Evolutionary conservation across 176 grass and related monocot species (phyloP), one percentile per base, ranked within the genome.

Genomic region (Musa itinerans): DNA sequence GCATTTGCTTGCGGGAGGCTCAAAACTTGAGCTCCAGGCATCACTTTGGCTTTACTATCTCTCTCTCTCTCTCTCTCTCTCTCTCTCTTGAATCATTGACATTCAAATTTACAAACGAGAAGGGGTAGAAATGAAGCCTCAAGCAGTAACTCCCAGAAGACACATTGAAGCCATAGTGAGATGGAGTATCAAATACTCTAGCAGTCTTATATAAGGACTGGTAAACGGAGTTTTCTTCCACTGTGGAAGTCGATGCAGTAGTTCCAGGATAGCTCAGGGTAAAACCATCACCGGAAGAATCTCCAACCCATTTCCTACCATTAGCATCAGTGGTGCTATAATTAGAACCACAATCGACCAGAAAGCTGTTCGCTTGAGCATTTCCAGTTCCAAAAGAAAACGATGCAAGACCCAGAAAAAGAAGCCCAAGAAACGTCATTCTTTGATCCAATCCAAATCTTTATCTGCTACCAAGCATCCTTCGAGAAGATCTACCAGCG

Each of bases 81-180:
- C n/a, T n/a, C n/a, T n/a, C n/a, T n/a, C n/a, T 0, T 12, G 95
- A 89, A 11, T 75, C 74, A 23, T 83, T 91, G 11, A 81, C 83
- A 50, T 86, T 90, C 80, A 81, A 89, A 68, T 80, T 84, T 61
- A 52, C 76, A 9, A 86, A 89, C 6, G 81, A 66, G 21, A 86
- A 84, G 20, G 90, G 90, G 68, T 83, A 91, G 86, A 98, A 93
- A 84, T 98, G 90, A 73, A 98, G 83, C 73, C 90, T 89, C 52
- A 98, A 15, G 2, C 90, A 98, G 78, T 91, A 98, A 72, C 51
- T 85, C 76, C 95, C 95, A 8, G 95, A 80, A 63, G 68, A 53
- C 72, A 93, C 58, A 59, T 26, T 77, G 69, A 98, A 89, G 63
- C 83, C 80, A 65, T 98, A 98, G 74, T 74, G 81, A 62, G 88